Evolutionary conservation across 352 stramenopile species (phyloP).

Genomic region (Phytophthora pisi): DNA sequence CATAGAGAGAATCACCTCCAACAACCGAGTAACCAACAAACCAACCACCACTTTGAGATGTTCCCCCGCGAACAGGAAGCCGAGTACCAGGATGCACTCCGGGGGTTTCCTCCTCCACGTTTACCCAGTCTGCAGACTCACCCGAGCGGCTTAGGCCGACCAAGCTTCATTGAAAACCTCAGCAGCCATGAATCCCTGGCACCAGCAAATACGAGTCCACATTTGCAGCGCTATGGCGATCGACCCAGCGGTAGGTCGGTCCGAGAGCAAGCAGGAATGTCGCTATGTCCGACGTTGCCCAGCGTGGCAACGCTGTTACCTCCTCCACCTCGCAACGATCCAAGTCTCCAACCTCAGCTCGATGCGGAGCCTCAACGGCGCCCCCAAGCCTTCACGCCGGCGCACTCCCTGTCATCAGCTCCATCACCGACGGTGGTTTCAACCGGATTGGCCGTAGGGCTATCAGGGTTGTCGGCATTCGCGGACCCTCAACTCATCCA

Average conservation of each 20-base stretch:
- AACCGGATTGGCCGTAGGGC: background rate
- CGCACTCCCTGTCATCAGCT: slow-evolving; percentile 1
- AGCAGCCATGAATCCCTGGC: background rate
- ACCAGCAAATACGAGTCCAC: background rate
- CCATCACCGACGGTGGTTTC: background rate
- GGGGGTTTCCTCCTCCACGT: slow-evolving; percentile 8
- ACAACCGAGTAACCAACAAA: background rate
- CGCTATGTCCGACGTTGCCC: slow-evolving; percentile 11
- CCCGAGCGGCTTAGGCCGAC: background rate
- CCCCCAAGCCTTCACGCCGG: background rate
- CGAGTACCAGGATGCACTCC: background rate
- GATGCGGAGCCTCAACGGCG: slow-evolving; percentile 3
- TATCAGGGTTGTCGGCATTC: slow-evolving; percentile 19
- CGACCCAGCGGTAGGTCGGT: slow-evolving; percentile 18
- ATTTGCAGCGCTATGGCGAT: background rate
- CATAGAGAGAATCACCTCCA: slow-evolving; percentile 4
- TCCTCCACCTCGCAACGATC: background rate
- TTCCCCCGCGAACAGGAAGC: slow-evolving; percentile 23
- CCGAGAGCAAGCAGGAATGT: slow-evolving; percentile 3
- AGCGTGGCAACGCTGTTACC: slow-evolving; percentile 27
- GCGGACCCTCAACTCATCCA: background rate
- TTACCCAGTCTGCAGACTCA: slow-evolving; percentile 12
- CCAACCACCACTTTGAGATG: slow-evolving; percentile 22
- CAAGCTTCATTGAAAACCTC: background rate
- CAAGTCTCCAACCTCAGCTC: slow-evolving; percentile 4